Percentiles rank a stretch among this genome's conserved stretches.
Conservation (phyloP, 148 eudicot genomes). For the Linanthus parryae region DNA sequence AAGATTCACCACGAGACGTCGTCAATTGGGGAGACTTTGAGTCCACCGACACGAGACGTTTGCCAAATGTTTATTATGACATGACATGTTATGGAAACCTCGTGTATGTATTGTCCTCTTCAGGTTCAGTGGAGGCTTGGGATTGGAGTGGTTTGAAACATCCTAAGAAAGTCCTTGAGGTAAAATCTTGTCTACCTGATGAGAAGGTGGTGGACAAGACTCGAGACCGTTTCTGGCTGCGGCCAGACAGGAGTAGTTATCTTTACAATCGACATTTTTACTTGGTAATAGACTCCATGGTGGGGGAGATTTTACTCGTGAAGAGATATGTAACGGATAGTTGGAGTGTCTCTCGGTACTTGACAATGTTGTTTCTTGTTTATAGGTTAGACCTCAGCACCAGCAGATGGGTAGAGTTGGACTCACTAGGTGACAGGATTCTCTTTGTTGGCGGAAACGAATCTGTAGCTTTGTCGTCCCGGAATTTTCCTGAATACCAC, state of each 20-base stretch:
- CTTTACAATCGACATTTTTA: background rate
- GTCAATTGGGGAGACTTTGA: too few species aligned
- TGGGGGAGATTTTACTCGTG: slow-evolving; percentile 3
- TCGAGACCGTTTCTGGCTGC: too few species aligned
- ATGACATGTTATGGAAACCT: background rate
- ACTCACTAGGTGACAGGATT: slow-evolving; percentile 1
- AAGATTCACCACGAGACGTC: too few species aligned
- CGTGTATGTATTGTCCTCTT: background rate
- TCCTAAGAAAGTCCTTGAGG: background rate
- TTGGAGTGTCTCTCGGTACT: background rate
- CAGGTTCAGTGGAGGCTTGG: slow-evolving; percentile 10
- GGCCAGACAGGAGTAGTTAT: too few species aligned
- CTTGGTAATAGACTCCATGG: slow-evolving; percentile 5
- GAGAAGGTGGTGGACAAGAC: background rate
- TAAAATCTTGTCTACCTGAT: background rate
- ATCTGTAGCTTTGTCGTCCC: background rate
- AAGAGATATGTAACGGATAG: background rate
- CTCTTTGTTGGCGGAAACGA: slow-evolving; percentile 11
- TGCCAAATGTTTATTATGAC: background rate
- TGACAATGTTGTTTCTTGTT: slow-evolving; percentile 3
- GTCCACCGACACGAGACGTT: too few species aligned
- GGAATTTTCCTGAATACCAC: background rate
- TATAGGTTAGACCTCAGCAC: background rate
- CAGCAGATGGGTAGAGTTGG: slow-evolving; percentile 2
- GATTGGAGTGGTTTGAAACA: background rate